Base-by-base conservation (phyloP, 352 stramenopile species). In the Phytopythium boreale region DNA sequence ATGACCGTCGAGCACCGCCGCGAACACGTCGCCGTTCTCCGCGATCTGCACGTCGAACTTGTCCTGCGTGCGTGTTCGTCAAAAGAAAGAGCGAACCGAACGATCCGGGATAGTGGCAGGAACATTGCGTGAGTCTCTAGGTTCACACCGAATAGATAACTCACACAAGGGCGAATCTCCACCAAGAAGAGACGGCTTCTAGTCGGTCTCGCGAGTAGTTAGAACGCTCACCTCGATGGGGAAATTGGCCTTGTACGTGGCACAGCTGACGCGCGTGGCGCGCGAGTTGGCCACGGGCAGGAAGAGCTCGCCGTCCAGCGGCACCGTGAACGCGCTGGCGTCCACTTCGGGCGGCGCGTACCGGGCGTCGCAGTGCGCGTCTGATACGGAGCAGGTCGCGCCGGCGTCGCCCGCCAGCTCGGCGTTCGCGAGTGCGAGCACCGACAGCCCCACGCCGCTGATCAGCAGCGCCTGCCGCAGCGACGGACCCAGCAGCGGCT, bases 1-100 rank as follows among this genome's bases (percentile, higher is more conserved):
- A 64, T 98, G 93, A 4, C 93, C 93, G 68, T 98, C 93, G 55
- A 97, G 83, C 29, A 97, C 93, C 24, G 79, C 78, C 20, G 86
- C 88, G 59, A 94, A 96, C 46, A 97, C 81, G 63, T 94, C 87
- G 49, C 92, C 89, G 24, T 81, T 79, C 17, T 70, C 58, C 29
- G 79, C 77, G 12, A 80, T 68, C 50, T 93, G 77, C 53, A 97
- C 82, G 56, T 88, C 75, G 62, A 86, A 92, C 62, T 93, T 84
- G 74, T 98, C 93, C 71, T 96, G 59, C 36, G 17, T 17, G 8
- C 27, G 20, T 10, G n/a, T 37, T 19, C 20, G 31, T 22, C 34
- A 39, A 11, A 11, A n/a, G n/a, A n/a, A n/a, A n/a, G n/a, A n/a
- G n/a, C n/a, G n/a, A n/a, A n/a, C n/a, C n/a, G n/a, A n/a, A n/a